phyloP scores from a whole-genome alignment of 495 filamentous ascomycete genomes.

The Viridothelium virens region DNA sequence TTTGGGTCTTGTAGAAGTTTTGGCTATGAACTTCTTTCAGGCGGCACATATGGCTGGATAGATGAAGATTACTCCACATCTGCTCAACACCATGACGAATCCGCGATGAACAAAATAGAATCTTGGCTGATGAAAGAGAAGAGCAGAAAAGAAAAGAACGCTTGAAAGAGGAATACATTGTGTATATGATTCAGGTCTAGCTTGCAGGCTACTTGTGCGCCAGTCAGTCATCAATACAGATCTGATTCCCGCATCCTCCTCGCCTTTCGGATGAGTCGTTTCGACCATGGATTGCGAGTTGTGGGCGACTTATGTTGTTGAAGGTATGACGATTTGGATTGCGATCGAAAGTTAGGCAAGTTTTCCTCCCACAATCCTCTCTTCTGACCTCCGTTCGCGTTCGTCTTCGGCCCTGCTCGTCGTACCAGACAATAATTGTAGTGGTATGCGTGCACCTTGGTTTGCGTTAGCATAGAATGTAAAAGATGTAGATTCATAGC shows the following conservation, averaged over 20 bases:
- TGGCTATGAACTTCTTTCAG: conserved; percentile 20
- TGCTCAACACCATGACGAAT: conserved; percentile 20
- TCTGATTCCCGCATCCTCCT: not conserved
- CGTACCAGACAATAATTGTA: conserved; percentile 18
- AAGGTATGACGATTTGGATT: conserved; percentile 16
- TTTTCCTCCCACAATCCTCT: conserved; percentile 16
- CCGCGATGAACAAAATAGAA: conserved; percentile 19
- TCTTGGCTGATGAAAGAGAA: conserved; percentile 18
- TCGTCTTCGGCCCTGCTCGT: conserved; percentile 20
- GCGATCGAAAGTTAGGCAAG: conserved; percentile 19
- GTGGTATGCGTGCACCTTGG: conserved; percentile 18
- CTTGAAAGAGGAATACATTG: not conserved
- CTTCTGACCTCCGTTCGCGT: conserved; percentile 19
- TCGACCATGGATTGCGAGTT: conserved; percentile 3
- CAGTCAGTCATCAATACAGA: not conserved
- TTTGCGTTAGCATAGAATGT: not conserved
- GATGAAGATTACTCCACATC: conserved; percentile 21
- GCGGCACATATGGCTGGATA: conserved; percentile 22
- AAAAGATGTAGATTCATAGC: not conserved
- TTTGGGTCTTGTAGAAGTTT: conserved; percentile 24
- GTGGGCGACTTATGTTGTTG: not conserved
- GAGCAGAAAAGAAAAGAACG: conserved; percentile 11
- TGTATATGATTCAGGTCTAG: not conserved
- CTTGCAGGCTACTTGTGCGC: conserved; percentile 1
- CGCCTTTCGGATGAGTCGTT: not conserved